These are phyloP conservation scores for Salix exigua DNA, from an alignment of 345 rosid species.

Conservation along the genomic window DNA sequence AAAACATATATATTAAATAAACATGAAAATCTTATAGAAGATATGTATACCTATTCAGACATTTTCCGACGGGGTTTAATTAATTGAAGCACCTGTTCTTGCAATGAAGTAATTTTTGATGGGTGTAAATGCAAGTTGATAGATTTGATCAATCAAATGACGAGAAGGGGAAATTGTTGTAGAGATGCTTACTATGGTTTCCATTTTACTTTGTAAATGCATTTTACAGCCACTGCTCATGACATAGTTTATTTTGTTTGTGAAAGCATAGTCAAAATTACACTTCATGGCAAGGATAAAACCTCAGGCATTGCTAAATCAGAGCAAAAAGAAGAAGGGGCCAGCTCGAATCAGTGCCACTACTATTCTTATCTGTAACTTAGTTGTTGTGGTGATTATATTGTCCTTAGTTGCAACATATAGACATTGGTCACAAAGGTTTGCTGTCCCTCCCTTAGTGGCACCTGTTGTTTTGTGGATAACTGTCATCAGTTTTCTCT, in stretches of 20 bases:
- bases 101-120: neutral
- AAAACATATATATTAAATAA: neutral
- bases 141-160: neutral
- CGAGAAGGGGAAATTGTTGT: neutral
- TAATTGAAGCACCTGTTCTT: neutral
- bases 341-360: conserved; percentile 60
- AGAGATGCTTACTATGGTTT: neutral
- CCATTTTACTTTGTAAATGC: neutral
- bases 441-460: conserved; percentile 13
- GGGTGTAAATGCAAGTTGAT: neutral
- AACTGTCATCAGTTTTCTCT: neutral
- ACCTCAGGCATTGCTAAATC: conserved; percentile 72
- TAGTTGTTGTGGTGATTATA: conserved; percentile 42
- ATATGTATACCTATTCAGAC: neutral
- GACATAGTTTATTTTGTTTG: neutral
- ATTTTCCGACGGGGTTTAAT: neutral
- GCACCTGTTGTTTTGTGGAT: neutral
- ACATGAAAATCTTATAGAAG: neutral
- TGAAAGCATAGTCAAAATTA: neutral
- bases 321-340: conserved; percentile 79
- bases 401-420: conserved; percentile 50
- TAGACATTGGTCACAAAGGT: conserved; percentile 67
- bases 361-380: conserved; percentile 45
- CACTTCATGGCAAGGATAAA: conserved; percentile 70
- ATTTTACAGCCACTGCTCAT: neutral